These are phyloP conservation scores for Magnolia changhungtana DNA, from an alignment of 164 flowering plant genomes.

Conservation along the genomic window DNA sequence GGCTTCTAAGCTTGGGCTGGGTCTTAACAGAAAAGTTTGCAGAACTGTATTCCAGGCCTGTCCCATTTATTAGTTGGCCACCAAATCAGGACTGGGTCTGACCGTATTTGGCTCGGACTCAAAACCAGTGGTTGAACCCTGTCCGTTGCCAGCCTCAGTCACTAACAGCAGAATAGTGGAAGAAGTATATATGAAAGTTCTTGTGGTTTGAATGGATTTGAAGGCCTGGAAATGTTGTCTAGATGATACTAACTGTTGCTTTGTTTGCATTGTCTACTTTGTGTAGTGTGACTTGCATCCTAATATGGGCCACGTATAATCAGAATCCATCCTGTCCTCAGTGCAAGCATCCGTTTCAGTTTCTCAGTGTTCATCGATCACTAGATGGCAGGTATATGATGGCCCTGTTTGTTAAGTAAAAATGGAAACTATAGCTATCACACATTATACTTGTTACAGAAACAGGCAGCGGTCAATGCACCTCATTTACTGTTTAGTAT, in stretches of 20 bases:
- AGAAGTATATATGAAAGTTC: no score
- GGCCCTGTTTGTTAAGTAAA: not conserved
- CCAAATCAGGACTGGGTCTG: no score
- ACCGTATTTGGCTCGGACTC: no score
- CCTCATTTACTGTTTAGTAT: not conserved
- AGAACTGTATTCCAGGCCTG: no score
- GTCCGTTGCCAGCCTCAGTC: no score
- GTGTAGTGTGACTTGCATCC: conserved; percentile 81
- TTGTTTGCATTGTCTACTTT: not conserved
- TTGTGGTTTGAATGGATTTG: no score
- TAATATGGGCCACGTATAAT: conserved; percentile 77
- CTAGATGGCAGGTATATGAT: conserved; percentile 81
- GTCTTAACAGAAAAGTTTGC: not conserved
- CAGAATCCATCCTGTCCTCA: conserved; percentile 81
- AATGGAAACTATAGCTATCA: not conserved
- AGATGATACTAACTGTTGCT: not conserved
- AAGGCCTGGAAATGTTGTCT: no score
- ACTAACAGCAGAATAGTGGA: no score
- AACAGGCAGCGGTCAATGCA: not conserved
- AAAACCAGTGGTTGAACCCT: no score
- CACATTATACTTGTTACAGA: not conserved
- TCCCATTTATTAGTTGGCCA: no score
- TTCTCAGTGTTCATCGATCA: conserved; percentile 70
- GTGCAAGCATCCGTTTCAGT: conserved; percentile 78
- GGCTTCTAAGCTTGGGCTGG: not conserved